Conservation (phyloP, 1,139 yeast genomes). For the Kurtzmaniella quercitrusa region DNA sequence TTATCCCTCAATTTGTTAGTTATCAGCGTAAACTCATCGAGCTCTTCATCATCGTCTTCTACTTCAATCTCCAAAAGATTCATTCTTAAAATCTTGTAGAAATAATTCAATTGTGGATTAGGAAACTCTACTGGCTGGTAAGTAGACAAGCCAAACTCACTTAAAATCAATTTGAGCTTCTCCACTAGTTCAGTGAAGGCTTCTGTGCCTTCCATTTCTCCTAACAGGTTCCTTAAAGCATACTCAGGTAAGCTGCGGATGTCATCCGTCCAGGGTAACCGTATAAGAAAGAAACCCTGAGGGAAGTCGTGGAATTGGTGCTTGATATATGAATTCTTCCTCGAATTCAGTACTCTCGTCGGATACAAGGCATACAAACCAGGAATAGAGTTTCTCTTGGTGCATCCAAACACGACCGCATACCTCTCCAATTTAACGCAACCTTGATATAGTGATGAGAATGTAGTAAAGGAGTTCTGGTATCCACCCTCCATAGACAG, state of each 20-base stretch:
- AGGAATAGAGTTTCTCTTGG: constrained; percentile 54
- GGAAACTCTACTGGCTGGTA: constrained; percentile 58
- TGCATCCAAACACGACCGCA: constrained; percentile 72
- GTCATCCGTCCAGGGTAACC: constrained; percentile 65
- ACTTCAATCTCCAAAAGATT: constrained; percentile 60
- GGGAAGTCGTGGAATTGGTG: constrained; percentile 29
- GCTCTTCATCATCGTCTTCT: constrained; percentile 15
- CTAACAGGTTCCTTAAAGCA: constrained; percentile 9
- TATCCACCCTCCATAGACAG: constrained; percentile 29
- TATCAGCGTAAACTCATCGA: not conserved
- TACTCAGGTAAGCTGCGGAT: constrained; percentile 45
- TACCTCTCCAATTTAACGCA: constrained; percentile 49
- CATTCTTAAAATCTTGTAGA: constrained; percentile 61
- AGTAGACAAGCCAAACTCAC: constrained; percentile 33
- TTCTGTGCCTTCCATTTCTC: not conserved
- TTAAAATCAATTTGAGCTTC: constrained; percentile 34
- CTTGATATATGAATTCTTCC: constrained; percentile 8
- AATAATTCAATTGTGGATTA: constrained; percentile 68
- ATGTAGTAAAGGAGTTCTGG: constrained; percentile 61
- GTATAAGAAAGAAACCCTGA: constrained; percentile 58
- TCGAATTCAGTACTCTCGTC: constrained; percentile 26
- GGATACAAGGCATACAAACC: constrained; percentile 59
- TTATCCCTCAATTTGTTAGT: constrained; percentile 10
- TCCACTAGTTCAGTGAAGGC: constrained; percentile 19
- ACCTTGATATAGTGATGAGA: constrained; percentile 63